phyloP scores from a whole-genome alignment of 2,329 filamentous ascomycete genomes.

The Microdochium bolleyi region DNA sequence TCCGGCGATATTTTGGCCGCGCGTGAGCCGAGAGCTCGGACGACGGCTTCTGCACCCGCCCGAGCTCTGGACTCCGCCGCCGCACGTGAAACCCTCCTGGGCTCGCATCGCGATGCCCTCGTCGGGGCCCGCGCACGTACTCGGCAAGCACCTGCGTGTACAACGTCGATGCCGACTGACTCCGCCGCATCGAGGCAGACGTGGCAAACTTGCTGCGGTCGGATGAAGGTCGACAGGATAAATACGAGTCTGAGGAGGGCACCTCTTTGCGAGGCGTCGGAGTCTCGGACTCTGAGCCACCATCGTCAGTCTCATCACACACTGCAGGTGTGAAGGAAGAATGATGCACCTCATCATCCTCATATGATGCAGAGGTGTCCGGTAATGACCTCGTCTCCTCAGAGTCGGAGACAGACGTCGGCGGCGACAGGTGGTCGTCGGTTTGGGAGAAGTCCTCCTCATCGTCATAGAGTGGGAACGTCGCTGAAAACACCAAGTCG shows the following conservation, averaged over 20 bases:
- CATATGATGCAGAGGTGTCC: constrained; percentile 19
- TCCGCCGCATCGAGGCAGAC: constrained; percentile 15
- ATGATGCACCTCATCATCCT: constrained; percentile 13
- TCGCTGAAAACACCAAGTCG: constrained; percentile 25
- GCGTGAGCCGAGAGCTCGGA: constrained; percentile 20
- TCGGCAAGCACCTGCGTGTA: constrained; percentile 6
- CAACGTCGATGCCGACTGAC: constrained; percentile 21
- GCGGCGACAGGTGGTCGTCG: constrained; percentile 33
- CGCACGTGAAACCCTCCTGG: constrained; percentile 23
- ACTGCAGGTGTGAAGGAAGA: constrained; percentile 9
- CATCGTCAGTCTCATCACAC: constrained; percentile 20
- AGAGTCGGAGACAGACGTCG: constrained; percentile 36
- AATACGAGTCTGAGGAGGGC: constrained; percentile 23
- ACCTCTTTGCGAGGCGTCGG: constrained; percentile 32
- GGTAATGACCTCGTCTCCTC: constrained; percentile 28
- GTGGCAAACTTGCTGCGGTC: neutral
- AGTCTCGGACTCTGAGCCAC: constrained; percentile 32
- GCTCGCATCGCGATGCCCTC: constrained; percentile 22
- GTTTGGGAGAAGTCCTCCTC: constrained; percentile 31
- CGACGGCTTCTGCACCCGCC: constrained; percentile 39
- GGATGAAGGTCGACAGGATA: constrained; percentile 6
- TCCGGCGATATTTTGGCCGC: neutral
- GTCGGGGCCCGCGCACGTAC: constrained; percentile 16
- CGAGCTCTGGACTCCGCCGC: constrained; percentile 37
- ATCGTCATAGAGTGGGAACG: constrained; percentile 30